These are phyloP conservation scores for Phialocephala sp. DNA, from an alignment of 2,329 filamentous ascomycete genomes.

Conservation along the genomic window DNA sequence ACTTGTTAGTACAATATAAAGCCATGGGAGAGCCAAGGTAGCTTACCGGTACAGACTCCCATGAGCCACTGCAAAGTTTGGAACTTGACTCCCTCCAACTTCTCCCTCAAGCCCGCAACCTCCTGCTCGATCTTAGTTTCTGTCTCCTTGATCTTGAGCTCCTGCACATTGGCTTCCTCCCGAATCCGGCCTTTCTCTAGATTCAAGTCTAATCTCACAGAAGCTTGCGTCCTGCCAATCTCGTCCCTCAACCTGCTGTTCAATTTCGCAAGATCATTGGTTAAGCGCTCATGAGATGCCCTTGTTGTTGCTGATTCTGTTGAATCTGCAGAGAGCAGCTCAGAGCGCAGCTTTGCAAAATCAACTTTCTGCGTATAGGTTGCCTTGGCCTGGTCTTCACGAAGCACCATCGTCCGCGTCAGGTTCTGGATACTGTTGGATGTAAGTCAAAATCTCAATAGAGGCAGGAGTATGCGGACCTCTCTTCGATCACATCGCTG, in stretches of 20 bases:
- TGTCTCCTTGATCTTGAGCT: conserved; percentile 98
- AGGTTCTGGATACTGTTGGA: conserved; percentile 84
- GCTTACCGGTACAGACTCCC: conserved; percentile 70
- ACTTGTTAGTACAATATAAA: conserved; percentile 24
- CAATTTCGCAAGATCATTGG: conserved; percentile 93
- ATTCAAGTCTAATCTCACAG: conserved; percentile 90
- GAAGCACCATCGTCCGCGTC: conserved; percentile 95
- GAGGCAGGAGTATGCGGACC: conserved; percentile 49
- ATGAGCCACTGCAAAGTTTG: conserved; percentile 98
- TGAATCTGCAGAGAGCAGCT: conserved; percentile 89
- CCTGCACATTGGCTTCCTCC: conserved; percentile 94
- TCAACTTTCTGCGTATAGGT: conserved; percentile 91
- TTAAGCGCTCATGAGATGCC: conserved; percentile 87
- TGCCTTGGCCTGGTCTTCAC: conserved; percentile 87
- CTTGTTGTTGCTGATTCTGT: conserved; percentile 89
- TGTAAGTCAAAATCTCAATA: conserved; percentile 17
- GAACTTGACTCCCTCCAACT: conserved; percentile 97
- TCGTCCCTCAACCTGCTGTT: conserved; percentile 90
- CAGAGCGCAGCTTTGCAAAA: conserved; percentile 94
- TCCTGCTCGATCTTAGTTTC: conserved; percentile 99
- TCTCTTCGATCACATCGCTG: conserved; percentile 96
- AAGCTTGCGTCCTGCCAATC: conserved; percentile 91
- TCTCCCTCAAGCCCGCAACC: conserved; percentile 86
- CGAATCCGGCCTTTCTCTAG: conserved; percentile 95
- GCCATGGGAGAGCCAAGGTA: not conserved